These are phyloP conservation scores for Ustilago xerochloae DNA, from an alignment of 1,284 basidiomycete genomes.

Conservation along the genomic window DNA sequence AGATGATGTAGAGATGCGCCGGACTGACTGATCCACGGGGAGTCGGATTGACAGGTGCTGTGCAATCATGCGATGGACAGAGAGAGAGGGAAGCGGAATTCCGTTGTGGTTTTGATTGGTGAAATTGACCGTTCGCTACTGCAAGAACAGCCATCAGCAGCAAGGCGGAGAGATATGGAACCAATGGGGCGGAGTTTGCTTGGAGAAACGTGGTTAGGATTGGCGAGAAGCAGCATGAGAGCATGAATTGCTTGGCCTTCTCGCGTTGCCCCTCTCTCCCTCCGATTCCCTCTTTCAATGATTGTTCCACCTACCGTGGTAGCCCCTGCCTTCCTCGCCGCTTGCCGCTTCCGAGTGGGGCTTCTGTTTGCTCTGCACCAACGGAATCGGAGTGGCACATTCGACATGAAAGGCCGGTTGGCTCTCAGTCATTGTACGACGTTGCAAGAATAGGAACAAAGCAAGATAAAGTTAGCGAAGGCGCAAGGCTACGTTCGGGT, in stretches of 20 bases:
- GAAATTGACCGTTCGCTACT: not conserved
- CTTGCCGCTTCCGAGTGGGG: too few relatives aligned
- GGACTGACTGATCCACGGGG: not conserved
- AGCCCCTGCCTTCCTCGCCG: not conserved
- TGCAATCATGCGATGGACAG: not conserved
- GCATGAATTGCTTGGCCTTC: conserved; percentile 4
- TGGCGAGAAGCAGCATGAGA: not conserved
- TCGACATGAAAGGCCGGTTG: not conserved
- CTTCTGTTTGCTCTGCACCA: too few relatives aligned
- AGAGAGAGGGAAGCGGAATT: not conserved
- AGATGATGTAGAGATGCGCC: not conserved
- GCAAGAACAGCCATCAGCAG: not conserved
- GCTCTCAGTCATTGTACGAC: not conserved
- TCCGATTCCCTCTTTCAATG: too few relatives aligned
- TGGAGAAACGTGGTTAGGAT: not conserved
- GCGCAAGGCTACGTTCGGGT: not conserved
- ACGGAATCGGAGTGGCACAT: too few relatives aligned
- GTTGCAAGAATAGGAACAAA: not conserved
- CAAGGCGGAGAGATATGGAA: too few relatives aligned
- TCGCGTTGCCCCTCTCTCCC: not conserved
- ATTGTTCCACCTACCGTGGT: not conserved
- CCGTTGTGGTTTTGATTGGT: not conserved
- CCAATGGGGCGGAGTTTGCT: not conserved
- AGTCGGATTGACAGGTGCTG: not conserved
- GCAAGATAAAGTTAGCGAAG: not conserved